These are phyloP conservation scores for Ophiocordyceps australis DNA, from an alignment of 2,329 filamentous ascomycete species.

Conservation along the genomic window DNA sequence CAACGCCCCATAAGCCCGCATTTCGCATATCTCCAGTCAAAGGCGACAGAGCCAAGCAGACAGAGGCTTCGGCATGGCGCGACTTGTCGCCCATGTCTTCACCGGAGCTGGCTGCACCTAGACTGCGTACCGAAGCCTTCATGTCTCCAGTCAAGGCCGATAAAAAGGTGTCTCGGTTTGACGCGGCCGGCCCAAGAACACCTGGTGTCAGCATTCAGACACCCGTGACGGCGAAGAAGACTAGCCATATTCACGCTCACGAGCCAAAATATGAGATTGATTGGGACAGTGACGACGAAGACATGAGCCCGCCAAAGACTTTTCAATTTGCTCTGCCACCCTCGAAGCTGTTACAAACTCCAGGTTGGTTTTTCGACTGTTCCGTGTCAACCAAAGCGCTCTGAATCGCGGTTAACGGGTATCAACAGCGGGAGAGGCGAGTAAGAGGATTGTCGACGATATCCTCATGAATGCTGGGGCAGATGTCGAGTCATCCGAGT, in stretches of 20 bases:
- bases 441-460: slow-evolving; percentile 64
- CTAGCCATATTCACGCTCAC: slow-evolving; percentile 27
- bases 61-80: slow-evolving; percentile 23
- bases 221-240: slow-evolving; percentile 33
- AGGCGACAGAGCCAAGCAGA: slow-evolving; percentile 13
- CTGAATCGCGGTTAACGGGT: background rate
- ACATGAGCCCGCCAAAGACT: slow-evolving; percentile 83
- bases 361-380: slow-evolving; percentile 40
- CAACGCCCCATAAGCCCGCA: slow-evolving; percentile 56
- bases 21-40: slow-evolving; percentile 21
- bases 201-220: slow-evolving; percentile 80
- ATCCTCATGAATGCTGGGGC: slow-evolving; percentile 60
- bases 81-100: slow-evolving; percentile 52
- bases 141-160: slow-evolving; percentile 46
- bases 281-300: slow-evolving; percentile 63
- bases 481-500: slow-evolving; percentile 32
- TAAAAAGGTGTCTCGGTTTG: slow-evolving; percentile 20
- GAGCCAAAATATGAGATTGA: slow-evolving; percentile 34
- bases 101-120: slow-evolving; percentile 63
- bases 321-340: slow-evolving; percentile 72
- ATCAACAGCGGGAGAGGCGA: slow-evolving; percentile 55
- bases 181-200: slow-evolving; percentile 38
- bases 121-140: slow-evolving; percentile 73
- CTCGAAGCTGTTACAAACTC: slow-evolving; percentile 62
- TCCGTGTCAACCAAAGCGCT: slow-evolving; percentile 1